Conservation (phyloP, 106 monocot genomes). For the Narthecium ossifragum region DNA sequence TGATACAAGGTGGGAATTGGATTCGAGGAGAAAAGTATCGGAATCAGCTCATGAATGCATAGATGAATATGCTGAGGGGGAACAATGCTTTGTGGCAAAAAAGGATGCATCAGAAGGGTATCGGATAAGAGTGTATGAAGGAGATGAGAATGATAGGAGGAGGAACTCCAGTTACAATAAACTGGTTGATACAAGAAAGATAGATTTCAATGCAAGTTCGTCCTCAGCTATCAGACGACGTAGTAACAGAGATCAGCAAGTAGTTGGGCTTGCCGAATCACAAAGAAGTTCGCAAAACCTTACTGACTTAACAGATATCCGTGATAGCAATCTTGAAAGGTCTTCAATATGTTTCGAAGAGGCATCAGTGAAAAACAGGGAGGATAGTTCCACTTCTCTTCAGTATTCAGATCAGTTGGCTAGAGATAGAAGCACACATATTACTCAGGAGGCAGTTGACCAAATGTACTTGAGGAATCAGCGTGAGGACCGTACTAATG, state of each 20-base stretch:
- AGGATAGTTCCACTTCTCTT: not conserved
- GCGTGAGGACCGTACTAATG: not conserved
- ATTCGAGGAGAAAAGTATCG: too few species aligned
- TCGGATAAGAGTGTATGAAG: too few species aligned
- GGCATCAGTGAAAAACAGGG: not conserved
- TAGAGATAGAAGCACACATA: not conserved
- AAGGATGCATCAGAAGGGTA: too few species aligned
- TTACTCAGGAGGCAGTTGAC: not conserved
- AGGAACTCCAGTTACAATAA: conserved; percentile 10
- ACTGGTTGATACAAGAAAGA: conserved; percentile 7
- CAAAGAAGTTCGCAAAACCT: conserved; percentile 3
- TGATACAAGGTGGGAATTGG: not conserved
- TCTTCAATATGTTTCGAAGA: not conserved
- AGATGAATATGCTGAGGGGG: too few species aligned
- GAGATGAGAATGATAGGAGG: not conserved
- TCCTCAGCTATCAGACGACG: not conserved
- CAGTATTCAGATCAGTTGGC: not conserved
- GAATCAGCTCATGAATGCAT: too few species aligned
- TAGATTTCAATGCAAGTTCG: conserved; percentile 1
- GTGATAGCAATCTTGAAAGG: not conserved
- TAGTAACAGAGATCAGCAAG: not conserved
- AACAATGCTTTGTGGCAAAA: too few species aligned
- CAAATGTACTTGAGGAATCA: not conserved
- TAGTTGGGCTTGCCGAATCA: conserved; percentile 1
- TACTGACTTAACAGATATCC: not conserved